These are phyloP conservation scores for Quercus agrifolia DNA, from an alignment of 306 rosid species.

Conservation along the genomic window DNA sequence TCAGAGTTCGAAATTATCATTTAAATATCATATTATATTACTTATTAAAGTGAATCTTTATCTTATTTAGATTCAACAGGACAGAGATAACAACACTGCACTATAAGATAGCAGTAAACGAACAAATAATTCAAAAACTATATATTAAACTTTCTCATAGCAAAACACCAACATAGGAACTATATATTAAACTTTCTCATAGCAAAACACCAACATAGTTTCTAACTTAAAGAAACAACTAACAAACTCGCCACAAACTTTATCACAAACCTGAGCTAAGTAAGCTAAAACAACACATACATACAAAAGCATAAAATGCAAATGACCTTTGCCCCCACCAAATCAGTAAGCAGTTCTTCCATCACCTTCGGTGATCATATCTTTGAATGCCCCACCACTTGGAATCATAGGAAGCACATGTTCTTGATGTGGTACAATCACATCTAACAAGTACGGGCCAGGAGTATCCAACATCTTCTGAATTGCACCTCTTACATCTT, in stretches of 20 bases:
- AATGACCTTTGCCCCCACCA: not conserved
- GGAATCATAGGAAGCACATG: conserved; percentile 97
- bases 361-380: conserved; percentile 84
- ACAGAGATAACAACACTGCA: too few species aligned
- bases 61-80: too few species aligned
- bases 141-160: not conserved
- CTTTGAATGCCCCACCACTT: conserved; percentile 83
- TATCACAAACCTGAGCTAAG: not conserved
- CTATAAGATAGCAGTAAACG: not conserved
- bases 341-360: conserved; percentile 60
- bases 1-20: too few species aligned
- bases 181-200: not conserved
- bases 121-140: not conserved
- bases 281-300: conserved; percentile 16
- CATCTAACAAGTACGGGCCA: conserved; percentile 89
- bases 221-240: not conserved
- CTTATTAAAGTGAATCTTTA: too few species aligned
- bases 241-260: not conserved
- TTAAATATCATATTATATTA: too few species aligned
- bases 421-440: conserved; percentile 90
- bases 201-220: not conserved
- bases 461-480: conserved; percentile 81
- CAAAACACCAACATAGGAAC: not conserved
- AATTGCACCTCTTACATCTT: conserved; percentile 61
- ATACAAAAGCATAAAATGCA: not conserved